Evolutionary conservation across 1,284 basidiomycete genomes (phyloP).

Genomic region (Fomitopsis schrenkii): DNA sequence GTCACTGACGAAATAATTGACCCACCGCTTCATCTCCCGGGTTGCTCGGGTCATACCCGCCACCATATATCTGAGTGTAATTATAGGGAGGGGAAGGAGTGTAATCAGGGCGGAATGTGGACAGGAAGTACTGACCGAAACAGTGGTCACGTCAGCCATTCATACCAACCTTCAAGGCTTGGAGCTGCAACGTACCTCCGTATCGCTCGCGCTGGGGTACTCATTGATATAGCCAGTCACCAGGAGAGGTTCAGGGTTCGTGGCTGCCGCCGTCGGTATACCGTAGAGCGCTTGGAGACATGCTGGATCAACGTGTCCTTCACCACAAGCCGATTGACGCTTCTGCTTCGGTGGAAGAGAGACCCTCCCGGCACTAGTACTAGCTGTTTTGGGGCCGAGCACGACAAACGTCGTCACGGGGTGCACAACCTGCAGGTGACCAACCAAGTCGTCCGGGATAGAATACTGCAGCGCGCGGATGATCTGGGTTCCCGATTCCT

Average conservation of each 20-base stretch:
- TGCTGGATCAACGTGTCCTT: conserved; percentile 42
- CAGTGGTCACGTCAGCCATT: conserved; percentile 14
- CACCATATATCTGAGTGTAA: conserved; percentile 50
- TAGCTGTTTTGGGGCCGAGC: not conserved
- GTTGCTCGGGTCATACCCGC: conserved; percentile 38
- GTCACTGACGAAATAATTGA: conserved; percentile 2
- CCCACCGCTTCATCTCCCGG: conserved; percentile 17
- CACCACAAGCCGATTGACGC: not conserved
- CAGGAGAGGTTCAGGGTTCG: conserved; percentile 45
- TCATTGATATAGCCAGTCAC: conserved; percentile 56
- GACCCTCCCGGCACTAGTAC: conserved; percentile 24
- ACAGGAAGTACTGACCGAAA: conserved; percentile 42
- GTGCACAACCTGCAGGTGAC: conserved; percentile 37
- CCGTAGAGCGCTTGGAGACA: conserved; percentile 56
- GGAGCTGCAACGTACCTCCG: conserved; percentile 28
- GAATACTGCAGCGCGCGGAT: conserved; percentile 40
- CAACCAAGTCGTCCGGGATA: conserved; percentile 32
- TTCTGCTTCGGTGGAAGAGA: conserved; percentile 36
- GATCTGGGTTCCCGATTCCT: conserved; percentile 24
- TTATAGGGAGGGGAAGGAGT: conserved; percentile 44
- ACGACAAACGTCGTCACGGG: conserved; percentile 32
- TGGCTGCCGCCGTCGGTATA: conserved; percentile 38
- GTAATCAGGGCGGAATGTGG: conserved; percentile 44
- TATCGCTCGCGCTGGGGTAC: conserved; percentile 48
- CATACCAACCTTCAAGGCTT: not conserved